Conservation (phyloP, 257 asterid species). For the Plantago elongata region DNA sequence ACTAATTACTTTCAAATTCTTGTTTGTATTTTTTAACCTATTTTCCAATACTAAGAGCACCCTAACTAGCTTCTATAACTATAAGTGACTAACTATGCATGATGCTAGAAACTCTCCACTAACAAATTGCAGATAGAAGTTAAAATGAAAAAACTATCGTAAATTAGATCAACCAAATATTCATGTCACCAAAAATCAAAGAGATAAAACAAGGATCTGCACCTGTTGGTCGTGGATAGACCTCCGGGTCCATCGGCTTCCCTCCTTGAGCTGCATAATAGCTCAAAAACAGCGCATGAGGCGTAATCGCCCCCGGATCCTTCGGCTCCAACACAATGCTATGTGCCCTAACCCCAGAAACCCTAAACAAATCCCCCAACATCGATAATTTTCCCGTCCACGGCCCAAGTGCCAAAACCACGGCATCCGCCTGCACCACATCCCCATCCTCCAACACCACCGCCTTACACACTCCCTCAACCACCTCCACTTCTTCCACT, state of each 20-base stretch:
- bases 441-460: slow-evolving; percentile 63
- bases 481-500: slow-evolving; percentile 50
- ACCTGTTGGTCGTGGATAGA: slow-evolving; percentile 95
- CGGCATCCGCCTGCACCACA: slow-evolving; percentile 53
- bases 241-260: slow-evolving; percentile 75
- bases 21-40: no score
- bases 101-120: no score
- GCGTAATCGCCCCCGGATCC: slow-evolving; percentile 36
- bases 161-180: no score
- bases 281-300: slow-evolving; percentile 63
- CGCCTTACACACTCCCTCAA: slow-evolving; percentile 49
- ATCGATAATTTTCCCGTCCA: slow-evolving; percentile 56
- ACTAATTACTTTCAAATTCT: no score
- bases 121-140: no score
- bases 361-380: slow-evolving; percentile 45
- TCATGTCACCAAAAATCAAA: background rate
- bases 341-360: slow-evolving; percentile 73
- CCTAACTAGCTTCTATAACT: no score
- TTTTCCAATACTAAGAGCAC: no score
- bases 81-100: no score
- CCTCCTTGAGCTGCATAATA: slow-evolving; percentile 61
- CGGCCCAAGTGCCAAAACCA: slow-evolving; percentile 90
- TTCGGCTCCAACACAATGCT: slow-evolving; percentile 73
- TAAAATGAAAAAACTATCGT: no score
- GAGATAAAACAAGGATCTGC: background rate